These are phyloP conservation scores for Bryopsis sp. DNA, from an alignment of 139 green algal genomes.

Conservation along the genomic window DNA sequence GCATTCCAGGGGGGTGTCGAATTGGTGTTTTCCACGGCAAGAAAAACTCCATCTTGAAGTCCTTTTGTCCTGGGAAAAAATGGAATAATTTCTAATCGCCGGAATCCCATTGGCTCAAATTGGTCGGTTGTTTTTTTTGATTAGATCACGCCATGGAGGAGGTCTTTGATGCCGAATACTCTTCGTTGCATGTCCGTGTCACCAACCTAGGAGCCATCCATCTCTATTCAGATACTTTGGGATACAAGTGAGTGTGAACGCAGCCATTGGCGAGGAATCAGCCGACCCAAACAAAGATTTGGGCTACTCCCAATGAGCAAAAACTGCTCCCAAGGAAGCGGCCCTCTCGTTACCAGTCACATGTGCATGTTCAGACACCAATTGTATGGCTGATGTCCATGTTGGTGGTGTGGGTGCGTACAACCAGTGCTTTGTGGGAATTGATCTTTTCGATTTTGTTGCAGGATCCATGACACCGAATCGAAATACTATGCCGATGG, in stretches of 20 bases:
- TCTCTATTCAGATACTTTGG: conserved; percentile 90
- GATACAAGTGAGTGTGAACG: conserved; percentile 79
- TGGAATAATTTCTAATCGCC: conserved; percentile 14
- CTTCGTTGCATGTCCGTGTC: conserved; percentile 91
- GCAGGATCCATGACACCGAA: conserved; percentile 85
- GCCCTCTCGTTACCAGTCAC: too few relatives aligned
- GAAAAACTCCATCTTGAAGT: too few relatives aligned
- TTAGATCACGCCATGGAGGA: conserved; percentile 85
- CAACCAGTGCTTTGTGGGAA: background rate
- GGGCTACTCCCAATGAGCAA: too few relatives aligned
- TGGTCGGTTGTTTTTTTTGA: background rate
- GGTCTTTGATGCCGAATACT: conserved; percentile 91
- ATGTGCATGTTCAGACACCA: too few relatives aligned
- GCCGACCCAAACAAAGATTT: too few relatives aligned
- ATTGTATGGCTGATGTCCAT: too few relatives aligned
- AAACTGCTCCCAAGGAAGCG: too few relatives aligned
- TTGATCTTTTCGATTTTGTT: background rate
- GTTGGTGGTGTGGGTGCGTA: background rate
- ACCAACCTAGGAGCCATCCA: conserved; percentile 91
- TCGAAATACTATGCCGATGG: conserved; percentile 96
- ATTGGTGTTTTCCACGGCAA: too few relatives aligned
- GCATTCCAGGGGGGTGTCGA: too few relatives aligned
- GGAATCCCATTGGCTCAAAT: too few relatives aligned
- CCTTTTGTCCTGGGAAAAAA: conserved; percentile 17
- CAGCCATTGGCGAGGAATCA: too few relatives aligned